These are phyloP conservation scores for Hyaloscypha bicolor DNA, from an alignment of 495 filamentous ascomycete species.

Conservation along the genomic window DNA sequence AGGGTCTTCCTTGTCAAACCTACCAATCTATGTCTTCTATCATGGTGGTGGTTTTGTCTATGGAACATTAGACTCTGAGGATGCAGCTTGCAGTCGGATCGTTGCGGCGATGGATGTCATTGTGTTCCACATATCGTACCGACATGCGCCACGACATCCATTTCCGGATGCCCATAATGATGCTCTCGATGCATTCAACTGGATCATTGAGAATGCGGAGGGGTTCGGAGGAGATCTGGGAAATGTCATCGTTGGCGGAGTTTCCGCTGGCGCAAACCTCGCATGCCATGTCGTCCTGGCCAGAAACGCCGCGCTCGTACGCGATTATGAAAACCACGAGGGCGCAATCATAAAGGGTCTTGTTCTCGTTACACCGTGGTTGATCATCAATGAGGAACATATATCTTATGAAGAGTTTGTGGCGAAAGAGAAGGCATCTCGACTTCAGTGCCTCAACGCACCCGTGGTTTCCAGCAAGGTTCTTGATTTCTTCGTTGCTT, in stretches of 20 bases:
- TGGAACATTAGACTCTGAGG: not conserved
- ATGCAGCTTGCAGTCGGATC: not conserved
- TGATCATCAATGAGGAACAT: not conserved
- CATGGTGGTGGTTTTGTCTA: constrained; percentile 4
- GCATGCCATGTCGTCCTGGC: not conserved
- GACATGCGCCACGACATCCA: not conserved
- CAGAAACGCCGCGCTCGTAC: not conserved
- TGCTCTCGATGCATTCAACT: constrained; percentile 3
- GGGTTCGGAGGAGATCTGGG: not conserved
- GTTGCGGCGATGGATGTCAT: not conserved
- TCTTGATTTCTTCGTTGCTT: not conserved
- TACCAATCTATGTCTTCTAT: constrained; percentile 3
- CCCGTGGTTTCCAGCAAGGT: not conserved
- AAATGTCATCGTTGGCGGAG: not conserved
- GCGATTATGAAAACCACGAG: not conserved
- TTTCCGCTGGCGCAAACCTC: not conserved
- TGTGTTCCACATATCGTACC: not conserved
- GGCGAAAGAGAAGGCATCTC: not conserved
- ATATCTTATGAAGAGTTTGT: not conserved
- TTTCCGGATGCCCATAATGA: not conserved
- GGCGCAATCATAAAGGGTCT: not conserved
- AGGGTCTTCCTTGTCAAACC: not conserved
- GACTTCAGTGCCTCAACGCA: not conserved
- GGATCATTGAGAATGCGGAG: not conserved
- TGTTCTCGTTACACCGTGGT: not conserved